A percentile compares a stretch with the other conserved stretches of the same genome.
These are phyloP conservation scores for Asterella californica DNA, from an alignment of 225 moss, liverwort and hornwort species.

Conservation along the genomic window DNA sequence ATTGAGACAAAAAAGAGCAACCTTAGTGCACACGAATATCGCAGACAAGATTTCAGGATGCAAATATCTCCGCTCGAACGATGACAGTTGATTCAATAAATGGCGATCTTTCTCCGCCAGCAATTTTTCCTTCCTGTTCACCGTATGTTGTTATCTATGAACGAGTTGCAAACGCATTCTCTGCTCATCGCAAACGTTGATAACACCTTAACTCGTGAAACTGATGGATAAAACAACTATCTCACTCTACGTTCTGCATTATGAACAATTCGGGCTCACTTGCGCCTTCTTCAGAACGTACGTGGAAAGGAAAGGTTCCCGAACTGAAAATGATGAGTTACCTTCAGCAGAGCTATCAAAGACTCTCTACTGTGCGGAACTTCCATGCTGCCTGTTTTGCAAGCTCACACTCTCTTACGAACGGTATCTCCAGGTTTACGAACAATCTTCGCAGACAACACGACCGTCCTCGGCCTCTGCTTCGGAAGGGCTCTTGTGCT, in stretches of 20 bases:
- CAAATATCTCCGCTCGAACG: neutral
- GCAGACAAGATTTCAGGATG: neutral
- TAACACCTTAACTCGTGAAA: neutral
- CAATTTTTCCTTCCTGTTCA: neutral
- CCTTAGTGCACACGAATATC: neutral
- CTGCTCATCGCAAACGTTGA: neutral
- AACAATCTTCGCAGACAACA: too few species aligned
- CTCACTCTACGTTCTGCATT: neutral
- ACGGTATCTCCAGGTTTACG: too few species aligned
- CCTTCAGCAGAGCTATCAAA: constrained; percentile 1
- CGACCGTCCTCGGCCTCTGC: too few species aligned
- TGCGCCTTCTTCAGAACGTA: neutral
- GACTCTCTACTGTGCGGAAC: constrained; percentile 1
- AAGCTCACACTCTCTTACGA: neutral
- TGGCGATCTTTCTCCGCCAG: neutral
- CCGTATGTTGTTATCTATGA: neutral
- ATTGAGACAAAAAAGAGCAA: neutral
- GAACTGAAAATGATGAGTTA: neutral
- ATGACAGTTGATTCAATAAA: neutral
- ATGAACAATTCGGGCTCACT: neutral
- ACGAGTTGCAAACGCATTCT: neutral
- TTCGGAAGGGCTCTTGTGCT: too few species aligned
- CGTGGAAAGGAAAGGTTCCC: neutral
- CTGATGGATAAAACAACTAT: neutral
- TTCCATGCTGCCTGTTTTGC: neutral